Conservation (phyloP, 495 filamentous ascomycete species). For the Gamarada debralockiae region DNA sequence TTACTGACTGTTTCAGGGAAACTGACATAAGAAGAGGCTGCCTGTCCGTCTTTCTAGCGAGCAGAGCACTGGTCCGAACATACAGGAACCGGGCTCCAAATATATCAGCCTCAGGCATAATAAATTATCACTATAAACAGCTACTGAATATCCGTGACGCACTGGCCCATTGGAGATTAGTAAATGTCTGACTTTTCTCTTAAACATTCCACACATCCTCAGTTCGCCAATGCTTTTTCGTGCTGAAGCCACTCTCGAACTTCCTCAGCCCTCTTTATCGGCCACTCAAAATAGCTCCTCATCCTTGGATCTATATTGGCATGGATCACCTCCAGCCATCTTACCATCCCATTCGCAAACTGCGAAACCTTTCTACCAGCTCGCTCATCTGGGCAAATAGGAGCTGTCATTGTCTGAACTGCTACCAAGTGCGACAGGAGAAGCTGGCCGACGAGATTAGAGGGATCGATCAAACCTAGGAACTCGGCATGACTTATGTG, state of each 20-base stretch:
- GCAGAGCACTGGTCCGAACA: no score
- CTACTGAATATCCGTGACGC: conserved; percentile 8
- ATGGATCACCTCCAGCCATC: conserved; percentile 29
- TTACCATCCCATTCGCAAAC: not conserved
- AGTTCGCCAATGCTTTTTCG: conserved; percentile 2
- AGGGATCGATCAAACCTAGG: conserved; percentile 43
- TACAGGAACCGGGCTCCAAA: conserved; percentile 4
- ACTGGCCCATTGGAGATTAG: conserved; percentile 6
- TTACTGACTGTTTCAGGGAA: no score
- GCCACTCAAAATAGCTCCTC: conserved; percentile 35
- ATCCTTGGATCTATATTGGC: conserved; percentile 32
- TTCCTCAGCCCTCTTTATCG: conserved; percentile 17
- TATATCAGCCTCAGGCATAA: not conserved
- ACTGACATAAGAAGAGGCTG: no score
- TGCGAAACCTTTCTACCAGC: conserved; percentile 3
- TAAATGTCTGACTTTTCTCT: conserved; percentile 4
- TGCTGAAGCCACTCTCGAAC: conserved; percentile 6
- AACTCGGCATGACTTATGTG: conserved; percentile 47
- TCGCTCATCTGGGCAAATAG: conserved; percentile 2
- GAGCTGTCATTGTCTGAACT: conserved; percentile 33
- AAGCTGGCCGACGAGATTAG: conserved; percentile 41
- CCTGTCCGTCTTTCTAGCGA: no score
- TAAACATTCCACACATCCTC: conserved; percentile 3
- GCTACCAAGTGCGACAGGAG: conserved; percentile 54
- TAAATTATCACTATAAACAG: conserved; percentile 4